Evolutionary conservation across 441 rosid species (phyloP), one percentile per base, ranked within the genome.

Genomic region (Melianthus villosus): DNA sequence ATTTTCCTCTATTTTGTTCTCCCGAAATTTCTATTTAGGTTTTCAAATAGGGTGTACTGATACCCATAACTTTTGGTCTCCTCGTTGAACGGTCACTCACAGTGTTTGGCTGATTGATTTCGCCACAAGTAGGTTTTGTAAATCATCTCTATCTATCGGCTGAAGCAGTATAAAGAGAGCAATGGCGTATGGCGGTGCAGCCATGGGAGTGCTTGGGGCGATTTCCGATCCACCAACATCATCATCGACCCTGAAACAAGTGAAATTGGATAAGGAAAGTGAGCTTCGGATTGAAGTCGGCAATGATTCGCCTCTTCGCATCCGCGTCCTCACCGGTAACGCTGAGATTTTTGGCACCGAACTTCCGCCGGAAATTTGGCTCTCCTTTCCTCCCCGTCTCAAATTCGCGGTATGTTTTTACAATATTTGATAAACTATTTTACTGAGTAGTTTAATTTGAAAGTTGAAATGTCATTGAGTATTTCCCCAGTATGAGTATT

Each of bases 281-380:
- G 92, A 87, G 59, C 81, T 87, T 7, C 72, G 95, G 51, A 66
- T 87, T 16, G 93, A 87, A 63, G 92, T 76, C 22, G 75, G 75
- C 12, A 53, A 65, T 22, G 82, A 78, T 29, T 42, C 62, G 23
- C 76, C 82, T 19, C 80, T 83, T 16, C 79, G 68, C 26, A 72
- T 83, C 42, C 71, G 95, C 38, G 54, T 83, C 11, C 69, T 80
- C 23, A 68, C 68, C 40, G 93, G 93, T 34, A 71, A 69, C 0
- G 92, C 93, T 16, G 95, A 83, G 73, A 87, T 87, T 26, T 87
- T 72, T 36, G 91, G 95, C 55, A 67, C 92, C 38, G 91, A 87
- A 59, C 52, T 87, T 16, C 85, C 97, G n/a, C 92, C 82, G 10
- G 79, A 72, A 52, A 76, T 72, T 55, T 76, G 91, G 93, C 70